Evolutionary conservation across 345 rosid genomes (phyloP), one percentile per base, ranked within the genome.

Genomic region (Sonneratia caseolaris): DNA sequence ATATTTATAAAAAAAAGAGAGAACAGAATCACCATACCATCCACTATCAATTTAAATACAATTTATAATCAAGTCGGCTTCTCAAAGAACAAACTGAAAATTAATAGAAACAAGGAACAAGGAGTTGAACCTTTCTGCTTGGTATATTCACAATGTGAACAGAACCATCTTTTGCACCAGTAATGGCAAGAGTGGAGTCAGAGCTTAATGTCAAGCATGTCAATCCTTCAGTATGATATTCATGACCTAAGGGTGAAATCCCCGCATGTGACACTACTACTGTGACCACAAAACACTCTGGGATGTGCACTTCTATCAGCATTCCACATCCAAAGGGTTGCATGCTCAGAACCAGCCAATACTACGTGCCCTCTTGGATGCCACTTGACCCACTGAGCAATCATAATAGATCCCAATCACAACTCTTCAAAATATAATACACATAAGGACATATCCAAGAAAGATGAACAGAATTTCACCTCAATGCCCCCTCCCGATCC

Each of bases 311-410:
- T 90, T 76, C 64, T 92, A 71, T 92, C 97, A 42, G 97, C 99
- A 86, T 95, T 92, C 97, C 99, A 92, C 97, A 95, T 87, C 97
- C 97, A 92, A 32, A 84, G 79, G 78, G 79, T 83, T 66, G 85
- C 84, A 79, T 92, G 96, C 74, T 91, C 93, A 0, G 91, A 89
- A 76, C 99, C 98, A 37, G 90, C 96, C 81, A 90, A 89, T 71
- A 95, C 77, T 65, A 92, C n/a, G 73, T 89, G 91, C 72, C 97
- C 98, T 79, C 86, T 87, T 27, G 97, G 97, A 84, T 95, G 97
- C 97, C 99, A 95, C 74, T 73, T 86, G 78, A 95, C 84, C 99
- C 99, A 95, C 97, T 94, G 80, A 61, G 27, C 71, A 74, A 49
- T 21, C 68, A 76, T 64, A 79, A 27, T 35, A 65, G 68, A 66